Conservation (phyloP, 306 rosid genomes). For the Astragalus membranaceus region DNA sequence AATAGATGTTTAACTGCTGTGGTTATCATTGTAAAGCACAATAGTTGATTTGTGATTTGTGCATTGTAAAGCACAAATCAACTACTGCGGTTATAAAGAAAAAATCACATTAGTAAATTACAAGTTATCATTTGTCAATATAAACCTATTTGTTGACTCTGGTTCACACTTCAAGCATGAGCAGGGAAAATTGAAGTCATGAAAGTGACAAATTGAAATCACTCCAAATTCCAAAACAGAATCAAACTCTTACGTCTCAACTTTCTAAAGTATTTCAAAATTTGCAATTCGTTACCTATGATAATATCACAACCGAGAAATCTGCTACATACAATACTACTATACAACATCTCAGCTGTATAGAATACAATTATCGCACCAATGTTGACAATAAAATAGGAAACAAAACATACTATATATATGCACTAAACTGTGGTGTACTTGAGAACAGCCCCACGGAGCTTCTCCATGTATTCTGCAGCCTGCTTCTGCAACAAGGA, state of each 20-base stretch:
- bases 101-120: no score
- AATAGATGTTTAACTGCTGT: no score
- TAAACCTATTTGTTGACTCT: no score
- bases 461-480: slow-evolving; percentile 88
- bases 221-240: neutral
- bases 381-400: neutral
- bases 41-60: no score
- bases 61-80: no score
- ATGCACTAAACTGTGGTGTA: slow-evolving; percentile 72
- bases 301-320: slow-evolving; percentile 10
- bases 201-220: neutral
- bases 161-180: no score
- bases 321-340: neutral
- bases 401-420: neutral
- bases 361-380: neutral
- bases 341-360: neutral
- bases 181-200: neutral
- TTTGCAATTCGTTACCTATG: neutral
- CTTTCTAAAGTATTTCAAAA: neutral
- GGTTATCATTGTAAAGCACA: no score
- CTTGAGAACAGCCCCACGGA: slow-evolving; percentile 78
- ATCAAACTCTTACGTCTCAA: neutral
- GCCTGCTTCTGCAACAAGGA: slow-evolving; percentile 60
- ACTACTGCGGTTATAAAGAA: no score
- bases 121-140: no score